Evolutionary conservation across 371 early-diverging fungal genomes (phyloP), one percentile per base, ranked within the genome.

Genomic region (Mucor sp.): DNA sequence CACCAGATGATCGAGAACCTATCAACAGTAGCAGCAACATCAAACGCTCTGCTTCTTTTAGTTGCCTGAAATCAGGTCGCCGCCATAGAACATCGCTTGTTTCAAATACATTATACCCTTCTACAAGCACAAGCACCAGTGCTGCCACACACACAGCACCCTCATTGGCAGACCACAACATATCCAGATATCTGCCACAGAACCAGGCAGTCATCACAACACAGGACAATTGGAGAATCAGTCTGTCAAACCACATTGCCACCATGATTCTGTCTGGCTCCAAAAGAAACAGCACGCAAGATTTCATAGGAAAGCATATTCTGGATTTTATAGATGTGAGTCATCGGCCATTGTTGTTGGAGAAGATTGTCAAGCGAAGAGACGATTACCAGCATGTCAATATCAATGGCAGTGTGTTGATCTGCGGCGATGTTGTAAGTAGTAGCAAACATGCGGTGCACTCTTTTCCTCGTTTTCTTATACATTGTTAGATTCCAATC

Each of bases 391-490:
- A 48, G 25, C 65, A 68, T 43, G 50, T 62, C 7, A 59, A 21
- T 43, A 68, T 66, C 55, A 79, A 65, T 23, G 77, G 77, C 35
- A 74, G 68, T 62, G 84, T 88, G 25, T 74, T 90, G 39, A 83
- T 88, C 53, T 86, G 87, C 62, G 89, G 89, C 59, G 83, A 86
- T 74, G 85, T 89, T 72, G 90, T 90, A 80, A 47, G 87, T 79
- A 27, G 37, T 14, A 37, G 4, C 9, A 11, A 30, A 30, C 6
- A 4, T 28, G 21, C 6, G 21, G 44, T 28, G 17, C 12, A 11
- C 33, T 48, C 43, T 35, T 21, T 47, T 19, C 27, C 23, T 39
- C n/a, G n/a, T 37, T 14, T 37, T 37, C 37, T 15, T 33, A 53
- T 27, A n/a, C 37, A 35, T 35, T 44, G 14, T n/a, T 70, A 88